Base-by-base conservation (phyloP, 495 filamentous ascomycete species). In the Penicillium nucicola region DNA sequence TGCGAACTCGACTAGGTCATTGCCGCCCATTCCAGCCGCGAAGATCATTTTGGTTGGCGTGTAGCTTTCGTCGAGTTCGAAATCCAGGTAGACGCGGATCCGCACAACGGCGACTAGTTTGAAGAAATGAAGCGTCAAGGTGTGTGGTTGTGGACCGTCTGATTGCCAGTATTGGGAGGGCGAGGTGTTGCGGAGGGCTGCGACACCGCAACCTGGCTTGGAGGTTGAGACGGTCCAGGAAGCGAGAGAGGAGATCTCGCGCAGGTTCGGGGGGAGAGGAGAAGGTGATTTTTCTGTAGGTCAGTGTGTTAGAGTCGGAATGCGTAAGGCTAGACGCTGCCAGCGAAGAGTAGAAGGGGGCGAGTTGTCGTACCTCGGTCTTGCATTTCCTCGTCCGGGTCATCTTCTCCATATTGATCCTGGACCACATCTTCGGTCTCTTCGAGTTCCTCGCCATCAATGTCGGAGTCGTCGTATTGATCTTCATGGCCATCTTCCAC, bases 21-120 rank as follows among this genome's bases (percentile, higher is more conserved):
- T 90, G 41, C 85, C 83, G 17, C 90, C 85, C 55, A 88, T 95
- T 9, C 93, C 93, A 5, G 90, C 92, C 15, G 84, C 77, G 56
- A 97, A 88, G 9, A 83, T 74, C 58, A 98, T 92, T 56, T 89
- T 86, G 1, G 92, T 97, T 2, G 93, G 93, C n/a, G 93, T 98
- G 69, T 98, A 98, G 28, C 84, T 89, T 72, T 98, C 93, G 69
- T 98, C 93, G 14, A 86, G 76, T 42, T 86, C 84, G 64, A 92
- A 96, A 71, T 97, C 90, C 28, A 97, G 84, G 57, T 88, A 93
- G 25, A 98, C 83, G 12, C 92, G 79, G 23, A 98, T 84, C 13
- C 81, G 80, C 5, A 87, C 84, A 43, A 98, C 87, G 42, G 84
- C 84, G 39, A 97, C 93, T 7, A 91, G 78, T 62, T 95, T 95